Conservation (phyloP, 306 rosid genomes). For the Chamaecrista fasciculata region DNA sequence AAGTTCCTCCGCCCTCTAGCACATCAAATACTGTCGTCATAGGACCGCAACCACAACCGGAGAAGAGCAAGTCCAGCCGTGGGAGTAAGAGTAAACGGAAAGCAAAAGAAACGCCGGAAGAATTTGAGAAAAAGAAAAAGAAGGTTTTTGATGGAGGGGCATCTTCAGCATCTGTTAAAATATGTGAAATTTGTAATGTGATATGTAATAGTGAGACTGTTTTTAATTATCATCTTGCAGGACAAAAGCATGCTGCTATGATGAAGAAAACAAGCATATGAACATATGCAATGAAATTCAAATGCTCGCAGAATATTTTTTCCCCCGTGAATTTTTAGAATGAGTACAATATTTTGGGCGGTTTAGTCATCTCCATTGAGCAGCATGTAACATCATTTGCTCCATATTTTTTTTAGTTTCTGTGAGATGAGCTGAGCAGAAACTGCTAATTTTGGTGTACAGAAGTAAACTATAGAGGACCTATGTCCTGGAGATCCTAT, state of each 20-base stretch:
- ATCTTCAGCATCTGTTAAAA: constrained; percentile 38
- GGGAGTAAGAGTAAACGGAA: constrained; percentile 34
- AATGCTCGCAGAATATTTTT: constrained; percentile 23
- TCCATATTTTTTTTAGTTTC: neutral
- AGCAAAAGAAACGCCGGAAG: constrained; percentile 31
- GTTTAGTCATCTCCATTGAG: neutral
- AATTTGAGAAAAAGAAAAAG: constrained; percentile 43
- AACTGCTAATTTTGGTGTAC: no score
- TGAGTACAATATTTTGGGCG: neutral
- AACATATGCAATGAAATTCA: neutral
- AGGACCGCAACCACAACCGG: constrained; percentile 29
- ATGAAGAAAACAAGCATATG: constrained; percentile 35
- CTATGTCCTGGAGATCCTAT: neutral
- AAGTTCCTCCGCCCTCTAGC: constrained; percentile 9
- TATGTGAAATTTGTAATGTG: constrained; percentile 44
- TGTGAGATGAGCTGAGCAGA: neutral
- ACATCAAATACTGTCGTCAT: constrained; percentile 30
- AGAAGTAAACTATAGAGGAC: no score
- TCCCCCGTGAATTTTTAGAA: neutral
- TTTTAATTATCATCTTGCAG: constrained; percentile 43
- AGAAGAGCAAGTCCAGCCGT: constrained; percentile 13
- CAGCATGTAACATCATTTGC: neutral
- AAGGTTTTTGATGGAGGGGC: constrained; percentile 53
- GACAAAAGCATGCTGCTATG: constrained; percentile 47
- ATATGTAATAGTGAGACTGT: constrained; percentile 47